phyloP scores from a whole-genome alignment of 345 rosid species.

The Syzygium aromaticum region DNA sequence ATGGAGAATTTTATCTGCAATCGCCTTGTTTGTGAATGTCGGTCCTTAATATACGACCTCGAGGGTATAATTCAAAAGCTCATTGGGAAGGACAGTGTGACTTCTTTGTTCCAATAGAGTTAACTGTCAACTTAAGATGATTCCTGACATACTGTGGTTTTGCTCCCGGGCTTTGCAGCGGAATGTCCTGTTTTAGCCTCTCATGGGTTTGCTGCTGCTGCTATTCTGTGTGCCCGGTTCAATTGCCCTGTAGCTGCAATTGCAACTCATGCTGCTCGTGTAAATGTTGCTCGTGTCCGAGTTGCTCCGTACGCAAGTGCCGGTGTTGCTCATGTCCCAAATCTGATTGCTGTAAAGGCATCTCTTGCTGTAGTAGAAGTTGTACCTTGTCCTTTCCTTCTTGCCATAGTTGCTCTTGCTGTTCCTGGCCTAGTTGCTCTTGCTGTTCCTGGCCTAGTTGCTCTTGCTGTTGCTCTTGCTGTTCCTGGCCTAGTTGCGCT shows the following conservation, averaged over 20 bases:
- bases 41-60: neutral
- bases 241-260: slow-evolving; percentile 39
- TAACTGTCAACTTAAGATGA: neutral
- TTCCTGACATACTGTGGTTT: neutral
- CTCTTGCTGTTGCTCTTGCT: neutral
- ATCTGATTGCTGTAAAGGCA: neutral
- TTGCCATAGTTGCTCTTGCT: slow-evolving; percentile 36
- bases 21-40: neutral
- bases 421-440: slow-evolving; percentile 5
- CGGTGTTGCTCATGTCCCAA: neutral
- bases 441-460: neutral
- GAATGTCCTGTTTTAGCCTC: slow-evolving; percentile 46
- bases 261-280: slow-evolving; percentile 12
- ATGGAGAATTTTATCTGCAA: neutral
- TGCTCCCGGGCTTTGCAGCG: slow-evolving; percentile 24
- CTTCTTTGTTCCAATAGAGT: neutral
- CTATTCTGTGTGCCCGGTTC: slow-evolving; percentile 40
- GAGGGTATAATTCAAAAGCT: neutral
- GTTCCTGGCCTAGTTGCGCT: neutral
- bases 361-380: slow-evolving; percentile 29
- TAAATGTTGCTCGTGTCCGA: slow-evolving; percentile 5
- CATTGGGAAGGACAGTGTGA: neutral
- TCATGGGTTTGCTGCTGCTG: slow-evolving; percentile 78
- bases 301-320: neutral
- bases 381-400: slow-evolving; percentile 35